Conservation (phyloP, 345 rosid species). For the Eucalyptus virginea region DNA sequence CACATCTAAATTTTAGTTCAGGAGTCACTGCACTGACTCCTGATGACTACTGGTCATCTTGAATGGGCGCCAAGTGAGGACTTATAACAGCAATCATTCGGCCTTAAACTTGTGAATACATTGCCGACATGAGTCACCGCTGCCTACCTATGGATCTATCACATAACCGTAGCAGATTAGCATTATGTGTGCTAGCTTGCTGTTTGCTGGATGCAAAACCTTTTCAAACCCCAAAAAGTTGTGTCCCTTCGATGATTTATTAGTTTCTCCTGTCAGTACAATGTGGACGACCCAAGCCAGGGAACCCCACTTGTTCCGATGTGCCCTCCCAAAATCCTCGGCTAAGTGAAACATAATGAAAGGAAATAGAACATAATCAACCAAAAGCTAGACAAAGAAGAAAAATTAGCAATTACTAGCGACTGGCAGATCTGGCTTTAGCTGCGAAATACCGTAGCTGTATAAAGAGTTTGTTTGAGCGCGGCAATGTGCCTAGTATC, state of each 20-base stretch:
- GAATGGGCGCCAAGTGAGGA: not conserved
- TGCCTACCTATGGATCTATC: not conserved
- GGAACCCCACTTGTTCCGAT: not conserved
- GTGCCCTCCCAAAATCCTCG: not conserved
- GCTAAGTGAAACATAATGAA: not conserved
- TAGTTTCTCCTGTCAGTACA: not conserved
- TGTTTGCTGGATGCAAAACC: not conserved
- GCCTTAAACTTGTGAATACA: not conserved
- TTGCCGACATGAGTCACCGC: not conserved
- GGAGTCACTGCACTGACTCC: not conserved
- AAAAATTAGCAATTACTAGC: not conserved
- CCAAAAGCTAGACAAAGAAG: not conserved
- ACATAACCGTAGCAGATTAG: not conserved
- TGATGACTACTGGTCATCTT: not conserved
- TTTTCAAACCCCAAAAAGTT: not conserved
- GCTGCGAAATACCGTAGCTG: not conserved
- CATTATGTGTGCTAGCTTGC: not conserved
- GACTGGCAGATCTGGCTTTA: not conserved
- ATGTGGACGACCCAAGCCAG: not conserved
- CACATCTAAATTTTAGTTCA: not conserved
- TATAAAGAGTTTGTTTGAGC: not conserved
- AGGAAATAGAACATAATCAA: not conserved
- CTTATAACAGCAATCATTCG: not conserved
- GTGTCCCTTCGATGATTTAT: not conserved
- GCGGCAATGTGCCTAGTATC: not conserved